These are phyloP conservation scores for Anthostomella pinea DNA, from an alignment of 2,329 filamentous ascomycete genomes.

Conservation along the genomic window DNA sequence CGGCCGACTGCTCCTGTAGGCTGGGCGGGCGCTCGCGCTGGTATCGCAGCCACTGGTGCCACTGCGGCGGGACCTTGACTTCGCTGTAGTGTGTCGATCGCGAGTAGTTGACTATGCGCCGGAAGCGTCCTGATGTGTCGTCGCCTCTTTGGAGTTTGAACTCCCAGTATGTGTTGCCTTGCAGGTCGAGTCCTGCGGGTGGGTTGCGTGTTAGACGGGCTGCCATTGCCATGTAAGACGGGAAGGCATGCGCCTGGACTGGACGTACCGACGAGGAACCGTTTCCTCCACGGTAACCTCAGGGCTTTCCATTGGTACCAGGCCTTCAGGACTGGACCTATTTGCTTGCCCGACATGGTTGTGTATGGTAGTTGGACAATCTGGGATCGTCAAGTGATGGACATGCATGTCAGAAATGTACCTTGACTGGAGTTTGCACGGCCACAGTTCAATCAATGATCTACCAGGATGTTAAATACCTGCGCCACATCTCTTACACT, in stretches of 20 bases:
- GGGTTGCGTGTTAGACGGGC: neutral
- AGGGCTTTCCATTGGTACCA: constrained; percentile 64
- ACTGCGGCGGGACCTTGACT: constrained; percentile 57
- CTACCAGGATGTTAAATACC: no score
- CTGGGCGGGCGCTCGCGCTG: constrained; percentile 53
- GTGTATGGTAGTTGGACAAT: no score
- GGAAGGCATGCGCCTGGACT: neutral
- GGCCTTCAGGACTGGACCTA: constrained; percentile 37
- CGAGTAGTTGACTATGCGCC: constrained; percentile 61
- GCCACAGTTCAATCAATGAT: no score
- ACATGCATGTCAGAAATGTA: no score
- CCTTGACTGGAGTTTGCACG: no score
- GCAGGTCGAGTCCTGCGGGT: constrained; percentile 56
- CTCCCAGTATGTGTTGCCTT: constrained; percentile 69
- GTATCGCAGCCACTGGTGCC: constrained; percentile 69
- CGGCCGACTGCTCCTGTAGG: constrained; percentile 53
- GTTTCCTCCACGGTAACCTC: constrained; percentile 61
- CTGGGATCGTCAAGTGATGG: no score
- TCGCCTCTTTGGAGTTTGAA: constrained; percentile 51
- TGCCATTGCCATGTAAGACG: neutral
- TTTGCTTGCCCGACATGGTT: constrained; percentile 35
- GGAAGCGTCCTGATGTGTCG: constrained; percentile 45
- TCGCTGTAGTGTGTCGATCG: constrained; percentile 51
- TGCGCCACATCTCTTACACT: no score
- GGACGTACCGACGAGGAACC: constrained; percentile 56